These are phyloP conservation scores for Penicillium thymicola DNA, from an alignment of 2,329 filamentous ascomycete species.

Conservation along the genomic window DNA sequence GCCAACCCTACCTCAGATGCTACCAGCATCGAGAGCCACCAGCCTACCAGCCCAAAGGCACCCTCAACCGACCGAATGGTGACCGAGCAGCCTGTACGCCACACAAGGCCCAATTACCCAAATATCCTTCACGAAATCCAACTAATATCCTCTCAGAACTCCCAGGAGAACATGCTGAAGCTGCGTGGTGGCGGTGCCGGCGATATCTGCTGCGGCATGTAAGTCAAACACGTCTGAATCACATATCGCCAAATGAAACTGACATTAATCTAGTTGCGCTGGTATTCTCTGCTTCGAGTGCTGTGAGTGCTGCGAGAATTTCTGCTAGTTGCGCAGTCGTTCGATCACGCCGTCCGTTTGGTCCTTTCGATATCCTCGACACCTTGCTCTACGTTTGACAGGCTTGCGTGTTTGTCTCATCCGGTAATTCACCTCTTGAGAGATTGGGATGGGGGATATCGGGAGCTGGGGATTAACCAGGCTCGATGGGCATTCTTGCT, in stretches of 20 bases:
- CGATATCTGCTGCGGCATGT: slow-evolving; percentile 35
- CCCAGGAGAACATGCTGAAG: slow-evolving; percentile 23
- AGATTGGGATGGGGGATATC: background rate
- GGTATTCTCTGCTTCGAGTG: slow-evolving; percentile 33
- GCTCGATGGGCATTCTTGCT: background rate
- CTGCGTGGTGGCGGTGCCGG: slow-evolving; percentile 32
- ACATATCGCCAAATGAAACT: background rate
- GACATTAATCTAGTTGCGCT: slow-evolving; percentile 23
- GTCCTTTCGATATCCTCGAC: background rate
- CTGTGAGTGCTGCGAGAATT: slow-evolving; percentile 32
- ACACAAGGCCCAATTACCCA: background rate
- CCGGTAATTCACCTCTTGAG: no score
- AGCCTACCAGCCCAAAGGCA: slow-evolving; percentile 27
- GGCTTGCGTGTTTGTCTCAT: background rate
- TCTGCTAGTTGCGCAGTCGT: slow-evolving; percentile 24
- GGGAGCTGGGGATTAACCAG: no score
- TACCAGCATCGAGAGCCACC: slow-evolving; percentile 24
- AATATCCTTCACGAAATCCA: no score
- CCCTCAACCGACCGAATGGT: slow-evolving; percentile 19
- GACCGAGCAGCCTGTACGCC: slow-evolving; percentile 25
- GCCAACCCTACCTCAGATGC: slow-evolving; percentile 18
- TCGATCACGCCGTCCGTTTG: background rate
- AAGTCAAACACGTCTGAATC: slow-evolving; percentile 3
- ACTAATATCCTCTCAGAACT: slow-evolving; percentile 8
- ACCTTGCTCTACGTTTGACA: background rate